Evolutionary conservation across 768 basidiomycete species (phyloP).

Genomic region (Tricholoma terreum): DNA sequence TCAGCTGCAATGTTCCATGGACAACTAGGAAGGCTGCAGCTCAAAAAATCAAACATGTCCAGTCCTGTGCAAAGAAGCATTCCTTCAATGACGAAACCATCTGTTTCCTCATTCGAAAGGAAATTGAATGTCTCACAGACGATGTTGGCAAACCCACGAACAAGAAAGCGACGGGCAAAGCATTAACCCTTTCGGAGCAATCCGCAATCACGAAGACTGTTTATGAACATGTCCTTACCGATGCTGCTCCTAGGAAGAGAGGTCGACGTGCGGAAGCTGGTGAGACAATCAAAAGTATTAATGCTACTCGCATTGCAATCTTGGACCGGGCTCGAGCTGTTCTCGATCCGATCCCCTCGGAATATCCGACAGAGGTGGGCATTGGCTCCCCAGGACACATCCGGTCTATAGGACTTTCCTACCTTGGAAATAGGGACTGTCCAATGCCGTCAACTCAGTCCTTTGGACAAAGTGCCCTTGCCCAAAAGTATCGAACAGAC

Average conservation of each 20-base stretch:
- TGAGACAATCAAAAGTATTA: slow-evolving; percentile 44
- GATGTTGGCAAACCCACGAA: slow-evolving; percentile 15
- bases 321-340: slow-evolving; percentile 35
- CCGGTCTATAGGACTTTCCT: slow-evolving; percentile 9
- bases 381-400: slow-evolving; percentile 9
- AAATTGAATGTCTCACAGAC: slow-evolving; percentile 26
- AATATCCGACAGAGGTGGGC: slow-evolving; percentile 8
- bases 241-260: slow-evolving; percentile 46
- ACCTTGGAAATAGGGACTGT: slow-evolving; percentile 3
- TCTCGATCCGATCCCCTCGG: slow-evolving; percentile 19
- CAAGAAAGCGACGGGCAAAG: slow-evolving; percentile 22
- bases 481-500: slow-evolving; percentile 14
- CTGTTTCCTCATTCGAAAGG: slow-evolving; percentile 46
- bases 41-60: slow-evolving; percentile 68
- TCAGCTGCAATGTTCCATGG: slow-evolving; percentile 66
- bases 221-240: slow-evolving; percentile 51
- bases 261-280: slow-evolving; percentile 32
- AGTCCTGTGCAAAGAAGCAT: slow-evolving; percentile 63
- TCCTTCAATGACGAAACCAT: slow-evolving; percentile 54
- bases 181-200: slow-evolving; percentile 2
- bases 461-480: slow-evolving; percentile 40
- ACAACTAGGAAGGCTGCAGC: slow-evolving; percentile 60
- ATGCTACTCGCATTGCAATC: slow-evolving; percentile 44
- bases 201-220: slow-evolving; percentile 35
- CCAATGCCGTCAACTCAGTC: slow-evolving; percentile 32